A percentile compares a stretch with the other conserved stretches of the same genome.
Evolutionary conservation across 2,329 filamentous ascomycete species (phyloP).

Genomic region (Thelonectria discophora): DNA sequence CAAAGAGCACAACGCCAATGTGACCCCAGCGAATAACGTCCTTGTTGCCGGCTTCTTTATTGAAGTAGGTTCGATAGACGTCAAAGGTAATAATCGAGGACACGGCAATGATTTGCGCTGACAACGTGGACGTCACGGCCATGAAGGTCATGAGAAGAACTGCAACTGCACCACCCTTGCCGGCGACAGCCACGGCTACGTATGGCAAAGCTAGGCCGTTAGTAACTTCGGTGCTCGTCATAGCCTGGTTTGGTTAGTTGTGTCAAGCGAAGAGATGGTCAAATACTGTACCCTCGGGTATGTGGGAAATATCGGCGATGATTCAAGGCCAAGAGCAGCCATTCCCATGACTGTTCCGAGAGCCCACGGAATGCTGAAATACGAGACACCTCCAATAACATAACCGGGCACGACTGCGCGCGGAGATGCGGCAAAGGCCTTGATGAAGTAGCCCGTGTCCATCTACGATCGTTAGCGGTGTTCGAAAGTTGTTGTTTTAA

Average conservation of each 20-base stretch:
- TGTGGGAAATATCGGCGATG: constrained; percentile 19
- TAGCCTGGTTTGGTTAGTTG: neutral
- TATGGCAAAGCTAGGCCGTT: constrained; percentile 86
- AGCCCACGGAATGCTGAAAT: constrained; percentile 92
- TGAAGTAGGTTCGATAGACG: constrained; percentile 86
- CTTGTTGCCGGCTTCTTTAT: constrained; percentile 52
- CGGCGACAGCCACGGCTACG: constrained; percentile 82
- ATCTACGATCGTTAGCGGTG: constrained; percentile 48
- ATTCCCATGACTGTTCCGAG: constrained; percentile 88
- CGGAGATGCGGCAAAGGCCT: constrained; percentile 86
- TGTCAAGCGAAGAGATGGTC: constrained; percentile 45
- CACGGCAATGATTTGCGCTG: constrained; percentile 85
- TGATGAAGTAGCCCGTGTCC: constrained; percentile 91
- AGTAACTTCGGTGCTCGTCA: constrained; percentile 66
- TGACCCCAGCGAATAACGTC: constrained; percentile 7
- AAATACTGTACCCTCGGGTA: constrained; percentile 18
- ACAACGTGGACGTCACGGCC: constrained; percentile 87
- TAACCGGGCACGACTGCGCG: constrained; percentile 88
- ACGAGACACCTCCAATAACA: constrained; percentile 82
- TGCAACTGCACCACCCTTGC: constrained; percentile 80
- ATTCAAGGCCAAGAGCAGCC: constrained; percentile 65
- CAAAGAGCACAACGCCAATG: constrained; percentile 4
- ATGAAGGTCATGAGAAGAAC: constrained; percentile 87
- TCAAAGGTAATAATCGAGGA: constrained; percentile 89
- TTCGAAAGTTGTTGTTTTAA: neutral